phyloP scores from a whole-genome alignment of 1,284 basidiomycete genomes.

The Inonotus hispidus region DNA sequence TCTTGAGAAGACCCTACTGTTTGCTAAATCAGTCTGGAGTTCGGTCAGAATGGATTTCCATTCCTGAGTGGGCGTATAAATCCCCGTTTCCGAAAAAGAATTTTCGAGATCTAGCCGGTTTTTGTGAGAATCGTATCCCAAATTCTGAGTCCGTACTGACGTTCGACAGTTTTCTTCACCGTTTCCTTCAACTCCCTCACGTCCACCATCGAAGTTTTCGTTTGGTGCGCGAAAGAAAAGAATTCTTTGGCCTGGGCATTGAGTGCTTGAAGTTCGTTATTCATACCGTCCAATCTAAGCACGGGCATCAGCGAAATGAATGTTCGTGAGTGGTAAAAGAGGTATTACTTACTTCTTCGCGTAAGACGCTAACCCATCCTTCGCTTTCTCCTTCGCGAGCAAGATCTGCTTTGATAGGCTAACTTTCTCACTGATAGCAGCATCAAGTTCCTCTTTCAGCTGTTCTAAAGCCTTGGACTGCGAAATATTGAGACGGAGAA shows the following conservation, averaged over 20 bases:
- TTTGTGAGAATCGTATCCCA: background rate
- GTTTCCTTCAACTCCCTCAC: slow-evolving; percentile 1
- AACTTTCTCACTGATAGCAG: slow-evolving; percentile 6
- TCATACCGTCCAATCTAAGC: slow-evolving; percentile 7
- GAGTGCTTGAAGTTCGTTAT: slow-evolving; percentile 1
- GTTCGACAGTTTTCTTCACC: slow-evolving; percentile 7
- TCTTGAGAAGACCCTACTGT: background rate
- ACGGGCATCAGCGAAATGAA: background rate
- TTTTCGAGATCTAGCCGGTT: slow-evolving; percentile 5
- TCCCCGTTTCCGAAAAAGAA: background rate
- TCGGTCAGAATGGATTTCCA: slow-evolving; percentile 12
- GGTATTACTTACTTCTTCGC: slow-evolving; percentile 10
- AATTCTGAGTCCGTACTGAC: background rate
- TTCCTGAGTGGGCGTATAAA: slow-evolving; percentile 5
- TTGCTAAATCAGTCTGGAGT: slow-evolving; percentile 4
- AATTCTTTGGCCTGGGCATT: slow-evolving; percentile 6
- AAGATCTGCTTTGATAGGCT: background rate
- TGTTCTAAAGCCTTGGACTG: slow-evolving; percentile 9
- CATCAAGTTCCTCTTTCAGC: slow-evolving; percentile 7
- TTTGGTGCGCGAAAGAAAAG: background rate
- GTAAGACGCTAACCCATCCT: slow-evolving; percentile 3
- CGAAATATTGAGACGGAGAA: background rate
- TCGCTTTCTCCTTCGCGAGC: slow-evolving; percentile 10
- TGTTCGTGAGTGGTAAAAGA: background rate
- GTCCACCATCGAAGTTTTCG: background rate